Conservation (phyloP, 2,329 filamentous ascomycete genomes). For the Rhinocladiella mackenziei region DNA sequence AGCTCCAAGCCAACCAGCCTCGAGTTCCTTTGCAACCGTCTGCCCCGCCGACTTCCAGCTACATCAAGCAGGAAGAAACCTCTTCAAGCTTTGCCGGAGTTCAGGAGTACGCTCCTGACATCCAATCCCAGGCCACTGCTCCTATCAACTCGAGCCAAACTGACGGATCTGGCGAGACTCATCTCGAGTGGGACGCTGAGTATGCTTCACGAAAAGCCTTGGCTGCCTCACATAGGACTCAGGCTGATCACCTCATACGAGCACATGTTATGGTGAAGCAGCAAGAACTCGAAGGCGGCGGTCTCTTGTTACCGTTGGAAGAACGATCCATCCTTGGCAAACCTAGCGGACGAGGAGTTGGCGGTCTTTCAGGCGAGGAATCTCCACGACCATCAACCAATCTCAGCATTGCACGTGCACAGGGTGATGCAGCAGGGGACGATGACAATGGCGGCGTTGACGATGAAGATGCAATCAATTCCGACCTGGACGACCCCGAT, state of each 20-base stretch:
- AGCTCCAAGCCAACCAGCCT: constrained; percentile 32
- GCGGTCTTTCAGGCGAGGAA: constrained; percentile 16
- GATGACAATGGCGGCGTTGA: constrained; percentile 54
- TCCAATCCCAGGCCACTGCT: constrained; percentile 32
- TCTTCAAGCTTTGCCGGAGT: constrained; percentile 10
- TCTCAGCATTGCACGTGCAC: constrained; percentile 32
- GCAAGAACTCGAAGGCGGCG: constrained; percentile 44
- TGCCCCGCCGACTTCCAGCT: constrained; percentile 41
- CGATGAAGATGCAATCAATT: constrained; percentile 97
- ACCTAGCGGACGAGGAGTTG: constrained; percentile 39
- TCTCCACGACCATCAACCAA: constrained; percentile 9
- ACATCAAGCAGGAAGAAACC: constrained; percentile 29
- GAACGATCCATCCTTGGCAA: constrained; percentile 37
- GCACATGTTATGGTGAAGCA: constrained; percentile 42
- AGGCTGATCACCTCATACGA: constrained; percentile 40
- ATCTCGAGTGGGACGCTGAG: constrained; percentile 52
- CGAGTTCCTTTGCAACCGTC: constrained; percentile 36
- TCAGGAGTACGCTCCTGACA: constrained; percentile 16
- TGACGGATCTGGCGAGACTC: constrained; percentile 66
- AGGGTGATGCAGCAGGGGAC: constrained; percentile 56
- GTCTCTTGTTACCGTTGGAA: constrained; percentile 42
- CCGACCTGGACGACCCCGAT: constrained; percentile 91
- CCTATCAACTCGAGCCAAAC: constrained; percentile 57
- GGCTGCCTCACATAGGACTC: constrained; percentile 35
- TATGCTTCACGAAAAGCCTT: constrained; percentile 43